A percentile compares a stretch with the other conserved stretches of the same genome.
These are phyloP conservation scores for Eustoma russellianum DNA, from an alignment of 257 asterid species.

Conservation along the genomic window DNA sequence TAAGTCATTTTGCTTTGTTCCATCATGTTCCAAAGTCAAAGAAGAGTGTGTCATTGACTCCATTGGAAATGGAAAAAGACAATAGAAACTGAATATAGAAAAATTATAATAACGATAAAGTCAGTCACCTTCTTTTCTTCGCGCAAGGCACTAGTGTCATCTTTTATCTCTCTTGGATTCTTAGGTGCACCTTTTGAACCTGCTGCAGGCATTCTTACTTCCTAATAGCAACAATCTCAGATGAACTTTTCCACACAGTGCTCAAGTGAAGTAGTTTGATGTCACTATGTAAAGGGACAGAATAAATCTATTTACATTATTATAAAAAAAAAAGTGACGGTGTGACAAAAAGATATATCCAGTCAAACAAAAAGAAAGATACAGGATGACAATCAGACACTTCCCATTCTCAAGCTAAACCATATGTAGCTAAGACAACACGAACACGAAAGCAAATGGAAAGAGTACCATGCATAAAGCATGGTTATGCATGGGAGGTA, in stretches of 20 bases:
- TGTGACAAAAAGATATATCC: no score
- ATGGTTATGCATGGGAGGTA: no score
- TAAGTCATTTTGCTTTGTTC: no score
- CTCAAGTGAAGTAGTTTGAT: constrained; percentile 3
- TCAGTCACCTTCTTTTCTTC: constrained; percentile 70
- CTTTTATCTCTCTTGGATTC: constrained; percentile 80
- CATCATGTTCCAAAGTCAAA: no score
- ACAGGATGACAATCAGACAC: not conserved
- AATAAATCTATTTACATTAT: constrained; percentile 2
- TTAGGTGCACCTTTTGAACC: constrained; percentile 71
- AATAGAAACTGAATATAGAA: no score
- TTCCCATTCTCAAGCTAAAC: not conserved
- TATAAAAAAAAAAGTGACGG: no score
- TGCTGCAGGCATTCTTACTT: constrained; percentile 95
- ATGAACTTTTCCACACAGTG: constrained; percentile 10
- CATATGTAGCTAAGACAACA: not conserved
- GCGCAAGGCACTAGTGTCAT: constrained; percentile 74
- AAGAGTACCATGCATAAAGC: not conserved
- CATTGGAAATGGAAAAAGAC: no score
- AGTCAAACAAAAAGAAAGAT: not conserved
- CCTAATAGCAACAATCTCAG: constrained; percentile 40
- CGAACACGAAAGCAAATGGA: no score
- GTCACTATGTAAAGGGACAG: constrained; percentile 5
- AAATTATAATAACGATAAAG: not conserved
- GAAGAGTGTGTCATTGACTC: no score